Evolutionary conservation across 2,329 filamentous ascomycete species (phyloP), one percentile per base, ranked within the genome.

Genomic region (Penicillium thymicola): DNA sequence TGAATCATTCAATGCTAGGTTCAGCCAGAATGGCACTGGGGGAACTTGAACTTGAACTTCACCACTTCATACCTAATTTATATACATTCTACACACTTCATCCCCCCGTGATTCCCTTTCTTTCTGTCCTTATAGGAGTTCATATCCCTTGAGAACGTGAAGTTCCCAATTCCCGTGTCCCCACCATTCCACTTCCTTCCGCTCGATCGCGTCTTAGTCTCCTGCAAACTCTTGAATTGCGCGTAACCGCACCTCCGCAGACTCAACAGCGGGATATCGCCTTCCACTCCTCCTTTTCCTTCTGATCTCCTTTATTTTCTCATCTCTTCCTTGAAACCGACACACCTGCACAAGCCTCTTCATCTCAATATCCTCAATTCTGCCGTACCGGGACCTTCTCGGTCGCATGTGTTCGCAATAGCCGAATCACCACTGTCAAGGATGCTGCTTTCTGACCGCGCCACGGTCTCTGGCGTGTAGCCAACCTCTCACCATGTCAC

Each of bases 401-500:
- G 64, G 58, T 60, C 54, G 57, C 52, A 63, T 64, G 65, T 61
- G 59, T 50, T 58, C 57, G 50, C 63, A 62, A 56, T 63, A 60
- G 52, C 50, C 54, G 53, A 50, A 55, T 58, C 49, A 57, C 54
- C 32, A 54, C 56, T 43, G 61, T 70, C 68, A 70, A 76, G 72
- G 72, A 76, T 76, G 74, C 71, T 75, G 72, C 67, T 68, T 68
- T 62, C 61, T 70, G 65, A 64, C 67, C 60, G 66, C 62, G 65
- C 62, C 64, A 67, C 64, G 58, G 63, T 70, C 60, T 69, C 63
- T 69, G 72, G 73, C 72, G 72, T 70, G 65, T 76, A 76, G 74
- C 74, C 74, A 70, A 55, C 67, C 65, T 73, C 64, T 71, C 81
- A 86, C 79, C 79, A 90, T 89, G 88, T 90, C 90, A 85, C 90